A percentile compares a stretch with the other conserved stretches of the same genome.
phyloP scores from a whole-genome alignment of 139 green algal genomes.

The Coelastrella sp. region DNA sequence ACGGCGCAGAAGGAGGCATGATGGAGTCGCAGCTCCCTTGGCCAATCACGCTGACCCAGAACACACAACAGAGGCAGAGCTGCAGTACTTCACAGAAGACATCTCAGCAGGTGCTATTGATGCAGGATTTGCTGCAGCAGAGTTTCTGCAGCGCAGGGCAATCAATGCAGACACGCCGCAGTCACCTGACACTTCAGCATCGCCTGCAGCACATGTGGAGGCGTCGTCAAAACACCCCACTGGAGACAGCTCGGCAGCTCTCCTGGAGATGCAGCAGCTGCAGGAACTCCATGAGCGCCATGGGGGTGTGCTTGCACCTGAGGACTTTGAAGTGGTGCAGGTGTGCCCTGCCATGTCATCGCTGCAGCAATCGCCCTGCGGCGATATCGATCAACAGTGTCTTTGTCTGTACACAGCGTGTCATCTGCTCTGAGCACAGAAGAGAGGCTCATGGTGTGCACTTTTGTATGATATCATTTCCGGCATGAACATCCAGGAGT shows the following conservation, averaged over 20 bases:
- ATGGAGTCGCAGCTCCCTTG: too few species aligned
- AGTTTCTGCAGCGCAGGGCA: background rate
- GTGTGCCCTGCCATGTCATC: background rate
- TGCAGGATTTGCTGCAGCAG: too few species aligned
- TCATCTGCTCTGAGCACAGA: too few species aligned
- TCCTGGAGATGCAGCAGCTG: background rate
- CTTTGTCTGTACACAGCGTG: background rate
- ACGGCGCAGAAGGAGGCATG: background rate
- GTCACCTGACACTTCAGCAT: too few species aligned
- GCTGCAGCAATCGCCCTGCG: background rate
- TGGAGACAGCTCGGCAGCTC: slow-evolving; percentile 1
- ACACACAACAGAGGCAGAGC: background rate
- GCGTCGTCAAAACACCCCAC: too few species aligned
- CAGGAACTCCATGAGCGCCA: background rate
- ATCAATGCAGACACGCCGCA: too few species aligned
- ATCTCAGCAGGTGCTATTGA: too few species aligned
- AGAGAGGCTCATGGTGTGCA: too few species aligned
- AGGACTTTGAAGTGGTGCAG: background rate
- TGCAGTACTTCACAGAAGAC: background rate
- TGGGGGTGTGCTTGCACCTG: background rate
- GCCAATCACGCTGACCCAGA: background rate
- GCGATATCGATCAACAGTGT: background rate
- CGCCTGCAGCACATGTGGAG: too few species aligned
- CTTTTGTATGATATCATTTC: too few species aligned
- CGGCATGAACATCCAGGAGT: too few species aligned